Percentiles rank a stretch among this genome's conserved stretches.
phyloP scores from a whole-genome alignment of 1,284 basidiomycete genomes.

The Moesziomyces parantarcticus region DNA sequence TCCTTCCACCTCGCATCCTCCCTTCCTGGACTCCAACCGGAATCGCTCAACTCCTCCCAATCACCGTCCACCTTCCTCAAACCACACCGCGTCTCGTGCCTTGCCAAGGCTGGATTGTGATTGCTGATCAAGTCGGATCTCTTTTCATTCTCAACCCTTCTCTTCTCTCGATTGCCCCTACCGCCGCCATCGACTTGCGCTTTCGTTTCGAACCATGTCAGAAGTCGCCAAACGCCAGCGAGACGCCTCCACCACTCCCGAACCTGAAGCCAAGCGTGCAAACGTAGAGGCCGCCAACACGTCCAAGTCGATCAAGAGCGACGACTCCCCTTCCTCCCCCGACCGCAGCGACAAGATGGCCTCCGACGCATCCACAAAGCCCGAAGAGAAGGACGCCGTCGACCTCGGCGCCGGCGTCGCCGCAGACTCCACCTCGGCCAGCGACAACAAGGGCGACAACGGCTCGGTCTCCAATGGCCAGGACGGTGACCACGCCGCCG shows the following conservation, averaged over 20 bases:
- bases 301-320: conserved; percentile 12
- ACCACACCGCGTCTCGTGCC: conserved; percentile 14
- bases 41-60: conserved; percentile 8
- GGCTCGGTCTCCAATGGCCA: conserved; percentile 31
- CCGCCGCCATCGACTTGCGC: neutral
- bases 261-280: conserved; percentile 52
- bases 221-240: conserved; percentile 56
- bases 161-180: neutral
- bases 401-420: conserved; percentile 46
- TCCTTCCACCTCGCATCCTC: conserved; percentile 5
- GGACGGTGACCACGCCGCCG: conserved; percentile 32
- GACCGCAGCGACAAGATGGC: conserved; percentile 28
- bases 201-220: conserved; percentile 45
- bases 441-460: conserved; percentile 39
- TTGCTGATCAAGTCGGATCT: conserved; percentile 40
- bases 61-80: conserved; percentile 18
- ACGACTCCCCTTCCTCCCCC: conserved; percentile 12
- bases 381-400: conserved; percentile 52
- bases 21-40: conserved; percentile 12
- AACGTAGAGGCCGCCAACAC: conserved; percentile 36
- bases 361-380: conserved; percentile 35
- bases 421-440: conserved; percentile 36
- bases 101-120: conserved; percentile 29
- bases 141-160: conserved; percentile 16
- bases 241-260: conserved; percentile 45